phyloP scores from a whole-genome alignment of 352 stramenopile species.

The Globisporangium uncinulatum region DNA sequence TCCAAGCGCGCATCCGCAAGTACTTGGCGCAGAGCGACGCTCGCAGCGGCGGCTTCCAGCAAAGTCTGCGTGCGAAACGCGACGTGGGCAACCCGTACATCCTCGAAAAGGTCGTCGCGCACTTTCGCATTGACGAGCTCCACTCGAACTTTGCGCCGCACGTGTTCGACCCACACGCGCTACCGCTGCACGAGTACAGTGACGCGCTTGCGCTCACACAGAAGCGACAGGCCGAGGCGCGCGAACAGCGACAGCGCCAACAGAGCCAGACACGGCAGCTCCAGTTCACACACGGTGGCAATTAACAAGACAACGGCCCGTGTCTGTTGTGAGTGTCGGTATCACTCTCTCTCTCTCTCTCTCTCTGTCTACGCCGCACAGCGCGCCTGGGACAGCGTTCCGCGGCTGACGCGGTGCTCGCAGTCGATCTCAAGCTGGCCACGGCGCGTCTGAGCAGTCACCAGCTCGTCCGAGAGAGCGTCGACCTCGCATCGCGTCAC shows the following conservation, averaged over 20 bases:
- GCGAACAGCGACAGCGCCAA: slow-evolving; percentile 22
- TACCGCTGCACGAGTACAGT: slow-evolving; percentile 66
- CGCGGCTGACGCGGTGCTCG: slow-evolving; percentile 2
- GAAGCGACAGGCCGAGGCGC: slow-evolving; percentile 43
- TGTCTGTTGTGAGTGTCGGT: not conserved
- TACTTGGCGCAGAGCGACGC: slow-evolving; percentile 42
- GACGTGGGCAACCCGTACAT: slow-evolving; percentile 87
- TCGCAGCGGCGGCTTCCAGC: slow-evolving; percentile 45
- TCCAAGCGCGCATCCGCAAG: slow-evolving; percentile 60
- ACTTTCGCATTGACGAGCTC: slow-evolving; percentile 83
- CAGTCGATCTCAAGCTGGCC: slow-evolving; percentile 11
- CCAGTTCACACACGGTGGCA: slow-evolving; percentile 11
- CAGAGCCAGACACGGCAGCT: slow-evolving; percentile 27
- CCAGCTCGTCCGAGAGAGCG: slow-evolving; percentile 10
- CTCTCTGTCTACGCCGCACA: not conserved
- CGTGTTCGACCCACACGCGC: slow-evolving; percentile 66
- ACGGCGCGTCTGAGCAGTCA: slow-evolving; percentile 1
- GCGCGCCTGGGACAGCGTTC: slow-evolving; percentile 1
- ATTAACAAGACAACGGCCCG: not conserved
- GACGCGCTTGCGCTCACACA: slow-evolving; percentile 62
- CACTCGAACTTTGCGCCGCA: slow-evolving; percentile 55
- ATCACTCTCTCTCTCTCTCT: too few species aligned
- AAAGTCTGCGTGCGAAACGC: slow-evolving; percentile 70
- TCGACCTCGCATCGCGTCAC: slow-evolving; percentile 14
- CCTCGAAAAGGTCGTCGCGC: slow-evolving; percentile 80